Base-by-base conservation (phyloP, 2,329 filamentous ascomycete species). In the Zelopaecilomyces penicillatus region DNA sequence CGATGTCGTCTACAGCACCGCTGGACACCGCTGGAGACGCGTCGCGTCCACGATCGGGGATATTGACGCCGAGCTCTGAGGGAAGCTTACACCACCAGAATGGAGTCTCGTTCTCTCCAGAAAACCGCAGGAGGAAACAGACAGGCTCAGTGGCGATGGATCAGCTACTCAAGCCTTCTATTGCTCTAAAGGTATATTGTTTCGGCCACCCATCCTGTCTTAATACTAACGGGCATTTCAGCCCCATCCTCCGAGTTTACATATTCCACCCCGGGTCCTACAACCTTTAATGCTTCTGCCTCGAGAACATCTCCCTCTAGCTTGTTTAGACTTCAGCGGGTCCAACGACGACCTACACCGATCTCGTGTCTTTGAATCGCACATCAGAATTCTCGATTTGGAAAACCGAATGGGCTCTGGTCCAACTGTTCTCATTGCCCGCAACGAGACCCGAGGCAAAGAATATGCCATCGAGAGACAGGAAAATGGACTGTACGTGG, bases 401-500 rank as follows among this genome's bases (percentile, higher is more conserved):
- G 78, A 81, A 61, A 74, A 69, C 43, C 78, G 76, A n/a, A 70
- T 78, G 54, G 74, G 73, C 46, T 71, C 67, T 19, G 62, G 65
- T 8, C 68, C 74, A 10, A 74, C 73, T 46, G 66, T 86, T 11
- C 70, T 87, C 7, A 68, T 87, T 47, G 81, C 79, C 29, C 70
- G 77, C 46, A 70, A 76, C 37, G 76, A 83, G 37, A 66, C 71
- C 28, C 73, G 70, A 48, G 68, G 70, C 45, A 68, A 67, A 32
- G 50, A 77, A 0, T 84, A 79, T 57, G 82, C 74, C 9, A 65
- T 87, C n/a, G 85, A 90, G 65, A 73, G 78, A 27, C 78, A 85
- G 32, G 67, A 71, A 11, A 62, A 66, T 39, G 74, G 74, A 1
- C 67, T 83, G 4, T 90, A 86, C 59, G 76, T 78, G 8, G 59